phyloP scores from a whole-genome alignment of 1,284 basidiomycete species.

The Lentinula novae-zelandiae region DNA sequence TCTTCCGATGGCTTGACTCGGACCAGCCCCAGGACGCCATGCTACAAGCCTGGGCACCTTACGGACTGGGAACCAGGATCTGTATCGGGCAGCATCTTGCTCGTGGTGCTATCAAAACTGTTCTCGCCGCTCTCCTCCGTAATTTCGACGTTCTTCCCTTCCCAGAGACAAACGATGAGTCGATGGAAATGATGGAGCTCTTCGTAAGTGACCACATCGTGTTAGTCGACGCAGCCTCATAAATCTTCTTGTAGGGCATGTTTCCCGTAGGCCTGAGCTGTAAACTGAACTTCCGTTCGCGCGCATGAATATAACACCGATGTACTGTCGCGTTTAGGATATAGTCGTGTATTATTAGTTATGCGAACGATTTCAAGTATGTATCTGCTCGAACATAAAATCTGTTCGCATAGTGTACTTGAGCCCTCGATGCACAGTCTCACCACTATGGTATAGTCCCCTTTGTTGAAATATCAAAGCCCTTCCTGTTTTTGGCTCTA shows the following conservation, averaged over 20 bases:
- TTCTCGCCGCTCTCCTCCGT: neutral
- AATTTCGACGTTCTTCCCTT: neutral
- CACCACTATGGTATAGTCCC: slow-evolving; percentile 38
- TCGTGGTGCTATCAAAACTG: neutral
- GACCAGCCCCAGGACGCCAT: neutral
- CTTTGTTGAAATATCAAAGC: slow-evolving; percentile 38
- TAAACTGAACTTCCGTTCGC: neutral
- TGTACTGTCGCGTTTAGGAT: no score
- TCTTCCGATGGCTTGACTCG: neutral
- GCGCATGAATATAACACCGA: neutral
- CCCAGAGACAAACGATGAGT: neutral
- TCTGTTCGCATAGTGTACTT: slow-evolving; percentile 37
- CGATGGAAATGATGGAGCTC: neutral
- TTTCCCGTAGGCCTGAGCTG: neutral
- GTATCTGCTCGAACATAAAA: slow-evolving; percentile 28
- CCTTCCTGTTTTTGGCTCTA: slow-evolving; percentile 30
- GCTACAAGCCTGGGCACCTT: neutral
- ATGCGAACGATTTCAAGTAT: neutral
- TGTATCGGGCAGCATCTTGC: neutral
- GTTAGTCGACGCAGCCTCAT: neutral
- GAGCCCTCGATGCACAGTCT: slow-evolving; percentile 30
- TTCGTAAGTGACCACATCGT: neutral
- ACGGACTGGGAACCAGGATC: neutral
- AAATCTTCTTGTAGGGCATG: neutral
- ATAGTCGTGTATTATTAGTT: neutral